phyloP scores from a whole-genome alignment of 495 filamentous ascomycete genomes.

The Aspergillus hancockii region DNA sequence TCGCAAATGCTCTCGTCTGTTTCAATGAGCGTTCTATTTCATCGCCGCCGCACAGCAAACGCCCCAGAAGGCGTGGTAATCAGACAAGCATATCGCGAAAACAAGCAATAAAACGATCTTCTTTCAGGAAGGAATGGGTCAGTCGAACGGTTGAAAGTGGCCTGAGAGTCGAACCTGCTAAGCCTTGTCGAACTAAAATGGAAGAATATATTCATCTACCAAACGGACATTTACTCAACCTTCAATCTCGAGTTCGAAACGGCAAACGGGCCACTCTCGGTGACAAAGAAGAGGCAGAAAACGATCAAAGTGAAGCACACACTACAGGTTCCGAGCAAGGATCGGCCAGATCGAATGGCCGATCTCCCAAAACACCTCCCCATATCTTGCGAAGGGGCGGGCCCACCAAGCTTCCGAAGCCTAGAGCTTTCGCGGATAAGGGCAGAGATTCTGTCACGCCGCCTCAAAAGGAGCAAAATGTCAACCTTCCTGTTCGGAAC shows the following conservation, averaged over 20 bases:
- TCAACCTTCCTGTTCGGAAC: not conserved
- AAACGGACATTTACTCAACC: slow-evolving; percentile 38
- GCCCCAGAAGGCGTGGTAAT: not conserved
- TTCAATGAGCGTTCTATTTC: slow-evolving; percentile 1
- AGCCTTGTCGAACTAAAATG: slow-evolving; percentile 21
- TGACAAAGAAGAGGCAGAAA: slow-evolving; percentile 3
- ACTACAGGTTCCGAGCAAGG: not conserved
- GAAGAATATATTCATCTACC: slow-evolving; percentile 30
- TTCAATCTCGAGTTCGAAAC: slow-evolving; percentile 30
- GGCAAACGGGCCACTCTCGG: slow-evolving; percentile 6
- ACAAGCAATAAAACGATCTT: not conserved
- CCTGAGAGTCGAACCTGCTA: slow-evolving; percentile 16
- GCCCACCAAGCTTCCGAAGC: slow-evolving; percentile 38
- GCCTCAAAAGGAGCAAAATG: slow-evolving; percentile 6
- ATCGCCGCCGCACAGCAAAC: slow-evolving; percentile 4
- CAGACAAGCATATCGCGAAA: not conserved
- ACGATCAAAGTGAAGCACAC: not conserved
- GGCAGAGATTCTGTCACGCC: slow-evolving; percentile 9
- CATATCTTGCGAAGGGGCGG: slow-evolving; percentile 21
- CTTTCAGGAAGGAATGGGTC: slow-evolving; percentile 28
- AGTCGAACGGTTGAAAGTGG: slow-evolving; percentile 18
- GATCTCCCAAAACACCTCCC: not conserved
- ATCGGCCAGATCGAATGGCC: not conserved
- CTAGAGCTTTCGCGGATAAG: slow-evolving; percentile 25
- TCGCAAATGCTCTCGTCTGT: not conserved